Percentiles rank a stretch among this genome's conserved stretches.
Conservation (phyloP, 345 rosid species). For the Brassica nigra region DNA sequence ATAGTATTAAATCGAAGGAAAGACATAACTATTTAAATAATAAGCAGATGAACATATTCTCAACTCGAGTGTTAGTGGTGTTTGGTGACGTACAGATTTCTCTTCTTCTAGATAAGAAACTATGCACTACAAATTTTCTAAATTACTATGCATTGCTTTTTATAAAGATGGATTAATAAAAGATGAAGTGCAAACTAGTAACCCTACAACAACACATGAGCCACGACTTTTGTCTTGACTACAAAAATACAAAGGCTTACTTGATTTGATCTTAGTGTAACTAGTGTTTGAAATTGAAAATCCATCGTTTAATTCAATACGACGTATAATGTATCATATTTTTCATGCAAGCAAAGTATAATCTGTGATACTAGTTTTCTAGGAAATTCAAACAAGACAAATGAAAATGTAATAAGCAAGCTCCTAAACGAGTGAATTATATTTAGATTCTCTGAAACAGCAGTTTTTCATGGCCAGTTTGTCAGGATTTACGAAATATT, state of each 20-base stretch:
- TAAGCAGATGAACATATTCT: constrained; percentile 23
- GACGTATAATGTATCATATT: not conserved
- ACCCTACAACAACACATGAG: constrained; percentile 24
- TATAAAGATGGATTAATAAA: constrained; percentile 1
- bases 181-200: constrained; percentile 17
- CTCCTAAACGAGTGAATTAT: not conserved
- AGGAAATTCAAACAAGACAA: not conserved
- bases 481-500: not conserved
- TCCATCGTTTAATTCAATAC: not conserved
- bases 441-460: not conserved
- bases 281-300: not conserved
- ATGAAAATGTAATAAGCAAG: not conserved
- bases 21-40: not conserved
- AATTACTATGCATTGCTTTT: not conserved
- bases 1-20: constrained; percentile 19
- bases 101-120: constrained; percentile 40
- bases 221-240: constrained; percentile 1
- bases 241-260: not conserved
- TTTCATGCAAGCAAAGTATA: not conserved
- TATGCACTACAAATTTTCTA: not conserved
- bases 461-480: not conserved
- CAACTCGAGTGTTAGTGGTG: constrained; percentile 31
- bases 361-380: not conserved
- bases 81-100: constrained; percentile 34
- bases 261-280: constrained; percentile 7